Base-by-base conservation (phyloP, 75 land plant genomes). In the Cryptomeria japonica region DNA sequence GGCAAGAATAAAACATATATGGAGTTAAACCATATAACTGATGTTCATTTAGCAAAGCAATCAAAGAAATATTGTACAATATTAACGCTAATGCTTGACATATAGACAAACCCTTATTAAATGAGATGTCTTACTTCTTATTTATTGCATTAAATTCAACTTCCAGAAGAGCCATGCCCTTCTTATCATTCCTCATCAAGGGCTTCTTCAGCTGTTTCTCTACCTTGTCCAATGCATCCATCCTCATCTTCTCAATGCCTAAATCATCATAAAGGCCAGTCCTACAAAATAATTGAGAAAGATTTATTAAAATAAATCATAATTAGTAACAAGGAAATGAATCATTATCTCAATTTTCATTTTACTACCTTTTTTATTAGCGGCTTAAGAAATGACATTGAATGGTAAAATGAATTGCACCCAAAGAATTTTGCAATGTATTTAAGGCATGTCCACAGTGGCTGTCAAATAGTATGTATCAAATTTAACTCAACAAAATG, bases 121-220 rank as follows among this genome's bases (percentile, higher is more conserved):
- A 4, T 73, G 42, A 49, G 38, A 36, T 73, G 19, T 70, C 95
- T 89, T 91, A 96, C 98, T 96, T 95, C 86, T 95, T 86, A 87
- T 95, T 94, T 84, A 96, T 89, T 82, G 91, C 91, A 87, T 94
- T 95, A 91, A 95, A 93, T 90, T 97, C 98, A 31, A 95, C 92
- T 89, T 88, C 46, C 72, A 93, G 93, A 78, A 93, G 88, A 49
- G 91, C 89, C 94, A 97, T 92, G 87, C 95, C 95, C 79, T 94
- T 96, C 89, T 93, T 94, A 88, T 97, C 98, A 88, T 92, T 86
- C 83, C 95, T 92, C 89, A 93, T 41, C 61, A 97, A 93, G 39
- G 96, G 96, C 87, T 97, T 96, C 56, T 95, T 96, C 22, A 97
- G 77, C 53, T 94, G 94, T 79, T 96, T 97, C 91, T 97, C 98